A percentile compares a stretch with the other conserved stretches of the same genome.
phyloP scores from a whole-genome alignment of 2,329 filamentous ascomycete genomes.

The Trichoderma pleuroti region DNA sequence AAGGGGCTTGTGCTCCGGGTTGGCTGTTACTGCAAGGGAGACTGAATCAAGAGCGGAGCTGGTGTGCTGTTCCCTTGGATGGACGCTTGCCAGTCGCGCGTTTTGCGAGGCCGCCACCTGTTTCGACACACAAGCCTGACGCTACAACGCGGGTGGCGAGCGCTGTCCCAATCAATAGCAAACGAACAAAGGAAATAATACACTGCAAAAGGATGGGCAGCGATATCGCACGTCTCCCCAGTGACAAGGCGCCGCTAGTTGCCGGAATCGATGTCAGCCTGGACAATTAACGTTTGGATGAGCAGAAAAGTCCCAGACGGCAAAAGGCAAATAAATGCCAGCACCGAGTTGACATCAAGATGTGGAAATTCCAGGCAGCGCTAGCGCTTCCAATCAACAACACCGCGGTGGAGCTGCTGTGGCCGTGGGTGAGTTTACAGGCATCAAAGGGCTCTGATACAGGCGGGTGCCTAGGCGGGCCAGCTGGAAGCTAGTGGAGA shows the following conservation, averaged over 20 bases:
- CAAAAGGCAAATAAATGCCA: constrained; percentile 26
- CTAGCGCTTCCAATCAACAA: neutral
- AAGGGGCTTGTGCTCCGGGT: neutral
- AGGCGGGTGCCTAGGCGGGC: neutral
- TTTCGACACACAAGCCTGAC: neutral
- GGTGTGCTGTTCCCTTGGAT: neutral
- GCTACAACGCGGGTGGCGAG: neutral
- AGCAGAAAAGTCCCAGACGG: neutral
- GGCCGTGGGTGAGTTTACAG: neutral
- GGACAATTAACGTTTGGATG: neutral
- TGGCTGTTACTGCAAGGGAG: neutral
- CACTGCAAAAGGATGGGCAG: neutral
- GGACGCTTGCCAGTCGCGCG: neutral
- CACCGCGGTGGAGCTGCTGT: neutral
- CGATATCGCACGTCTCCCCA: neutral
- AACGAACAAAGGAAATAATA: neutral
- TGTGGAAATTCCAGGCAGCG: neutral
- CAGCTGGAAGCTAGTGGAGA: neutral
- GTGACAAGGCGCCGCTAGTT: neutral
- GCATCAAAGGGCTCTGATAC: neutral
- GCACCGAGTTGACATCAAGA: neutral
- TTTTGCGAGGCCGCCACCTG: neutral
- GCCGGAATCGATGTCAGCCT: neutral
- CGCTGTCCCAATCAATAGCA: neutral
- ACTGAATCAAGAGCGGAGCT: constrained; percentile 7